Evolutionary conservation across 805 yeast species (phyloP), one percentile per base, ranked within the genome.

Genomic region (Metschnikowia shivogae): DNA sequence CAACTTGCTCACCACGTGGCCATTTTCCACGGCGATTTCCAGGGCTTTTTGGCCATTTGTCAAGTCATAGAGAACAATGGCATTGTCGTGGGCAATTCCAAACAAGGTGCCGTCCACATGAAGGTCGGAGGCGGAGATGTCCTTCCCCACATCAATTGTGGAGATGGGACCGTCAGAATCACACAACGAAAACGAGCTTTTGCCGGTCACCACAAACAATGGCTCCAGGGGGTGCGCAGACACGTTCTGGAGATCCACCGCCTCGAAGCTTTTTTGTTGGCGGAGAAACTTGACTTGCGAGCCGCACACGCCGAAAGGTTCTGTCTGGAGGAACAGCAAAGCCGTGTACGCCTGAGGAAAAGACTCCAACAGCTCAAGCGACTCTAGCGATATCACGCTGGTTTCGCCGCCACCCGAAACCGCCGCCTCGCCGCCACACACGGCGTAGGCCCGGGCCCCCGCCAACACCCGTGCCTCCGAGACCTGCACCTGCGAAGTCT

Each of bases 101-200:
- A 73, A 45, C 12, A 76, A 57, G 3, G 67, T 70, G 3, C 81
- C 81, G 56, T 77, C 81, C 20, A 74, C 76, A 48, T 77, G 81
- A 8, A 75, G 52, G 13, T 50, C 68, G 8, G 61, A 63, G 4
- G 61, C 44, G 10, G 54, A 40, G 5, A 61, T 49, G 24, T 40
- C 28, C 36, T 31, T 49, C 41, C 34, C 51, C 29, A 42, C 47
- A 3, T 30, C 44, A 13, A 56, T 47, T 7, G 43, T 26, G 46
- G 44, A 47, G 19, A 46, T 41, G 10, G 44, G 44, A 20, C 42
- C 48, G 10, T 35, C 36, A 22, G 32, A 46, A 14, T 38, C 48
- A 4, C 36, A 52, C 8, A 43, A 42, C 5, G 35, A 46, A 53
- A 48, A 50, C 30, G n/a, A 36, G 7, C 38, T 46, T 9, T 42